Evolutionary conservation across 768 basidiomycete genomes (phyloP).

Genomic region (Naganishia friedmannii): DNA sequence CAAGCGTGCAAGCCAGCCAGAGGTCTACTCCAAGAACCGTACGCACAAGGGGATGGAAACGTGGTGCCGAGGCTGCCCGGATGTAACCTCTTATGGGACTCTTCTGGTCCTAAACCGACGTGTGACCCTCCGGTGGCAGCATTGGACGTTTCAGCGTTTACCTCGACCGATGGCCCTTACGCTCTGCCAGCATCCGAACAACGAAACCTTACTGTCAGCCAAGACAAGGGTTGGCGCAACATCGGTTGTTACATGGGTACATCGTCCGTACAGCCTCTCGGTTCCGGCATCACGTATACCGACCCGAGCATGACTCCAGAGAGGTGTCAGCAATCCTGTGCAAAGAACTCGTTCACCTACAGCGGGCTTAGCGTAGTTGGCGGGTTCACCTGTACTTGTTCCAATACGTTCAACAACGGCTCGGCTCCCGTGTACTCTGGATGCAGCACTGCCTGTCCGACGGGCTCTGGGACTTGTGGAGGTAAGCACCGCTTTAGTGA

Average conservation of each 20-base stretch:
- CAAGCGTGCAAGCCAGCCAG: slow-evolving; percentile 36
- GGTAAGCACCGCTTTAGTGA: not conserved
- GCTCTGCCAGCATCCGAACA: slow-evolving; percentile 32
- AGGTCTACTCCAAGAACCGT: slow-evolving; percentile 34
- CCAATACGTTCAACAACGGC: not conserved
- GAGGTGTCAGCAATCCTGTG: slow-evolving; percentile 31
- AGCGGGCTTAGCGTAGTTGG: slow-evolving; percentile 25
- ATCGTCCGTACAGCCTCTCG: slow-evolving; percentile 8
- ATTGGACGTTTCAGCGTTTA: slow-evolving; percentile 36
- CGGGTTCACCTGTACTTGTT: not conserved
- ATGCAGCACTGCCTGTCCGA: slow-evolving; percentile 35
- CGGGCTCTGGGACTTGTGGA: slow-evolving; percentile 27
- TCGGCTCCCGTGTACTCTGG: not conserved
- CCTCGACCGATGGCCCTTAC: slow-evolving; percentile 37
- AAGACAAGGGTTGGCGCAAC: slow-evolving; percentile 38
- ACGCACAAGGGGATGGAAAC: slow-evolving; percentile 36
- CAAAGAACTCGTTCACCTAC: slow-evolving; percentile 28
- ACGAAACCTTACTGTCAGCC: slow-evolving; percentile 32
- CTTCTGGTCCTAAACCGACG: slow-evolving; percentile 38
- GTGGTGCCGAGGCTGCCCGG: slow-evolving; percentile 39
- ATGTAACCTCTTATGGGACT: slow-evolving; percentile 46
- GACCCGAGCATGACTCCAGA: slow-evolving; percentile 32
- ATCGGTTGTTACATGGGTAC: slow-evolving; percentile 23
- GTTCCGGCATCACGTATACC: slow-evolving; percentile 30
- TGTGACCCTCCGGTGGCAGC: slow-evolving; percentile 35